Percentiles rank a stretch among this genome's conserved stretches.
phyloP scores from a whole-genome alignment of 2,329 filamentous ascomycete genomes.

The Ophiocordyceps camponoti-floridani region DNA sequence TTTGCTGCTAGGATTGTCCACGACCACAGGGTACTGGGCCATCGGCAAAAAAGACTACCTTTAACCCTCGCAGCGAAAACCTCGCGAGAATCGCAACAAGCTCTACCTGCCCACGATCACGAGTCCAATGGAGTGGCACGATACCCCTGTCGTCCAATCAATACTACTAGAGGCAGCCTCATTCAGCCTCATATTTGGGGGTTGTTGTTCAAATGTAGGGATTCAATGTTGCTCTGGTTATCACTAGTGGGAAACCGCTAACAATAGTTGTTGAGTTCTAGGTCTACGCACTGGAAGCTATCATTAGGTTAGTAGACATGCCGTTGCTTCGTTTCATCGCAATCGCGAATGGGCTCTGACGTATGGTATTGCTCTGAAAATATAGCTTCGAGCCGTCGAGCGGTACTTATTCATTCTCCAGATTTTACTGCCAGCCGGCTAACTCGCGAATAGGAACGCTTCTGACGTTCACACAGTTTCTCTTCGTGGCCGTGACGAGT shows the following conservation, averaged over 20 bases:
- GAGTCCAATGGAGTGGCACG: background rate
- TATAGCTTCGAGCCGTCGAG: slow-evolving; percentile 67
- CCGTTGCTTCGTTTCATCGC: background rate
- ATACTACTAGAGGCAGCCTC: background rate
- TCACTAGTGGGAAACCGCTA: background rate
- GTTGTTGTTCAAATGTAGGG: slow-evolving; percentile 80
- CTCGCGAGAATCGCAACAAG: background rate
- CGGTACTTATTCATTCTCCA: slow-evolving; percentile 28
- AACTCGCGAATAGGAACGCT: slow-evolving; percentile 43
- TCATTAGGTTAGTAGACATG: slow-evolving; percentile 58
- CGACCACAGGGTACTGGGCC: too few relatives aligned
- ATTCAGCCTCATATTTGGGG: slow-evolving; percentile 67
- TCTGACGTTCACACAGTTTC: slow-evolving; percentile 76
- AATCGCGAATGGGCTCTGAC: background rate
- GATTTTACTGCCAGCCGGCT: background rate
- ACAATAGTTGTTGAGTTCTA: slow-evolving; percentile 19
- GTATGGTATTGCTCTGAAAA: too few relatives aligned
- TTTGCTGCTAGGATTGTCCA: too few relatives aligned
- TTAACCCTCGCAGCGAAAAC: background rate
- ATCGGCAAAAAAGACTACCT: too few relatives aligned
- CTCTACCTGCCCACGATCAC: too few relatives aligned
- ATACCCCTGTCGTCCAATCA: background rate
- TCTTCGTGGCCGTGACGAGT: slow-evolving; percentile 64
- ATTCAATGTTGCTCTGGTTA: background rate
- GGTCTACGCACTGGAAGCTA: slow-evolving; percentile 92